Evolutionary conservation across 2,329 filamentous ascomycete species (phyloP), one percentile per base, ranked within the genome.

Genomic region (Cylindrodendrum hubeiense): DNA sequence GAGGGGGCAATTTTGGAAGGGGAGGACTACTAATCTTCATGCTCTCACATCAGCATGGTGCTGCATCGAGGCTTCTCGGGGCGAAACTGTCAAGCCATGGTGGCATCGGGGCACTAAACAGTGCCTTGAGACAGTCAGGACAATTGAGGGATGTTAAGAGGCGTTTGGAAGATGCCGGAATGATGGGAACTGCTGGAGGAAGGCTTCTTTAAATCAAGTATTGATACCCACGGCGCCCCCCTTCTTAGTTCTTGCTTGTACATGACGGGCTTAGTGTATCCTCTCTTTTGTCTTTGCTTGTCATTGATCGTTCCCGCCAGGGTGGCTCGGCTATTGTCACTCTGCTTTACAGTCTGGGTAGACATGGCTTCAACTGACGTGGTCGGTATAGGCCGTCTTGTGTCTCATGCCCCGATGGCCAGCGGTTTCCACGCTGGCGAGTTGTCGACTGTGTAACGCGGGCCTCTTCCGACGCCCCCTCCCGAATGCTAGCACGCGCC

Each of bases 391-490:
- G 8, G 75, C 74, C 3, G 74, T 76, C 51, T 57, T 60, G 53
- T 84, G 84, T 12, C 81, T 83, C 28, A 85, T 66, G 0, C 82
- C 82, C 1, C 82, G 82, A 9, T 82, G 76, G 33, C 75, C 77
- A 2, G 75, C 5, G 71, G 67, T 66, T 69, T 79, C 67, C 76
- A 75, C 6, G 82, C 83, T 49, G 74, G 70, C 12, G 68, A 69
- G 60, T 83, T 81, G 39, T 80, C 78, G 5, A 79, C 75, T 5
- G 83, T 65, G 34, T 76, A 72, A 55, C 85, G 19, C 87, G 76
- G 10, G 86, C 84, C 64, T 86, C 83, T 88, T 58, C 83, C 81
- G 5, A 79, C 80, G 65, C 83, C n/a, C n/a, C n/a, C n/a, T n/a
- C 78, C 80, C 84, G 87, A 47, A 80, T 83, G 3, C 80, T 79